Conservation (phyloP, 2,329 filamentous ascomycete species). For the Metarhizium robertsii region DNA sequence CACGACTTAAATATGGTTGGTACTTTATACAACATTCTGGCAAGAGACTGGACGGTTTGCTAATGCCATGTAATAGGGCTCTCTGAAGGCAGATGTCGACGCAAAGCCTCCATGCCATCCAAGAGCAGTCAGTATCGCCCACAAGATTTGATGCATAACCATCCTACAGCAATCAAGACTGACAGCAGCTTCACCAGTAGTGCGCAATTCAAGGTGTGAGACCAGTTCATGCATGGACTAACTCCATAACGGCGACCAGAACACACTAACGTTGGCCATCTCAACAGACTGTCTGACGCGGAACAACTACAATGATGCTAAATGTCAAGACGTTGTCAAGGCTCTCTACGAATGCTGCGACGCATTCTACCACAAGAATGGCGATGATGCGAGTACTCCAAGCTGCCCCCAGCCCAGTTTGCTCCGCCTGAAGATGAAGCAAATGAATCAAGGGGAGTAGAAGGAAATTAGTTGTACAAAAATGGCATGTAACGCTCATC, state of each 20-base stretch:
- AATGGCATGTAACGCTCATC: constrained; percentile 37
- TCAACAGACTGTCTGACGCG: constrained; percentile 70
- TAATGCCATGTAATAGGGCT: constrained; percentile 6
- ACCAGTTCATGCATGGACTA: neutral
- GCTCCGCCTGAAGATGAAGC: constrained; percentile 76
- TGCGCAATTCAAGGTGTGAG: constrained; percentile 78
- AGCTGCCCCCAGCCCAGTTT: constrained; percentile 81
- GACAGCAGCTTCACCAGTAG: constrained; percentile 29
- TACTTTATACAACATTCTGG: neutral
- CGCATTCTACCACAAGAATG: constrained; percentile 71
- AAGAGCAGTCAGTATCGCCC: constrained; percentile 54
- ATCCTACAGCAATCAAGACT: neutral
- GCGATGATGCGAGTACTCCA: constrained; percentile 64
- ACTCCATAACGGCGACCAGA: neutral
- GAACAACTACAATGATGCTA: constrained; percentile 78
- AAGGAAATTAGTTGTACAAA: neutral
- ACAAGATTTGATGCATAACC: neutral
- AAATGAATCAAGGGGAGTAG: constrained; percentile 41
- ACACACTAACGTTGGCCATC: neutral
- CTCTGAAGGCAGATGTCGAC: constrained; percentile 59
- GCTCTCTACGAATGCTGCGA: constrained; percentile 92
- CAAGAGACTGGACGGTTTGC: neutral
- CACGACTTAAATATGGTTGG: neutral
- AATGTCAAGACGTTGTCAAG: constrained; percentile 68
- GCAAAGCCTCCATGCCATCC: constrained; percentile 77